These are phyloP conservation scores for Podila epicladia DNA, from an alignment of 192 early-diverging fungal species.

Conservation along the genomic window DNA sequence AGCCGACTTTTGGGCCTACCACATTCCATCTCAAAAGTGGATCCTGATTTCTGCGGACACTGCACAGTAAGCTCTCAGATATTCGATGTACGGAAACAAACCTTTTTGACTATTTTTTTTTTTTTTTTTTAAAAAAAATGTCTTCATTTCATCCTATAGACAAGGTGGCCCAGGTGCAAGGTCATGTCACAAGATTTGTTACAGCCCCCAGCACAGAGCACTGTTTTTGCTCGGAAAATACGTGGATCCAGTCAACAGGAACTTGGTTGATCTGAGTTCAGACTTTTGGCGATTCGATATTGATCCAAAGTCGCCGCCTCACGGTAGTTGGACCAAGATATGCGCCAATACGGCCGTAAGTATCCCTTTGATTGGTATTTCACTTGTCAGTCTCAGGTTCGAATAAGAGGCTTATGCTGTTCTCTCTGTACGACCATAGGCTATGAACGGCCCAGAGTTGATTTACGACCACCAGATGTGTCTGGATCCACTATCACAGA, in stretches of 20 bases:
- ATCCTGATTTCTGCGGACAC: conserved; percentile 82
- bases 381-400: not conserved
- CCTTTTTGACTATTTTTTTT: not conserved
- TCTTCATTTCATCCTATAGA: conserved; percentile 51
- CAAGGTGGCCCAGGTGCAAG: conserved; percentile 87
- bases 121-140: not conserved
- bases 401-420: too few relatives aligned
- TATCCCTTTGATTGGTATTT: not conserved
- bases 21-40: conserved; percentile 73
- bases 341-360: conserved; percentile 81
- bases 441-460: conserved; percentile 85
- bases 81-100: not conserved
- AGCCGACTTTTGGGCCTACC: conserved; percentile 90
- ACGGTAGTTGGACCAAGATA: conserved; percentile 75
- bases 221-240: conserved; percentile 93
- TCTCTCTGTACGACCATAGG: conserved; percentile 46
- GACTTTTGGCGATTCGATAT: conserved; percentile 95
- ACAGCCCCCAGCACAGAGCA: conserved; percentile 76
- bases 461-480: conserved; percentile 97
- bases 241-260: conserved; percentile 78
- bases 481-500: conserved; percentile 72
- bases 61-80: conserved; percentile 54
- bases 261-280: conserved; percentile 73
- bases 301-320: conserved; percentile 45
- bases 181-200: conserved; percentile 94